Percentiles rank a stretch among this genome's conserved stretches.
Evolutionary conservation across 371 early-diverging fungal genomes (phyloP).

Genomic region (Mortierella sp.): DNA sequence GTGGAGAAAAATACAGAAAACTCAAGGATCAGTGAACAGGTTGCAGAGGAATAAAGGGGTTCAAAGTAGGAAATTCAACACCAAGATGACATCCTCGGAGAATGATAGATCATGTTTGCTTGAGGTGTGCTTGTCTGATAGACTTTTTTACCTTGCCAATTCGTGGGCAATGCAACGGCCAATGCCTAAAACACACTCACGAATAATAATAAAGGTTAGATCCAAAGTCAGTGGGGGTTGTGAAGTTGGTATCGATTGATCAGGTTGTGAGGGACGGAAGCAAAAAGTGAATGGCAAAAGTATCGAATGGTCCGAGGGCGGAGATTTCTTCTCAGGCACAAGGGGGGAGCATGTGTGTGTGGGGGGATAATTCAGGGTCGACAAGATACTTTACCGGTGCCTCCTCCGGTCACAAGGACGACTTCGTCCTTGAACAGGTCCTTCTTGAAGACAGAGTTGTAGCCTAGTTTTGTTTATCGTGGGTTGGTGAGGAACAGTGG

Average conservation of each 20-base stretch:
- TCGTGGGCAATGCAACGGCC: conserved; percentile 66
- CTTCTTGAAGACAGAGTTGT: conserved; percentile 55
- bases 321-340: neutral
- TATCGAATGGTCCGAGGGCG: neutral
- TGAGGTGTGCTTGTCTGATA: no score
- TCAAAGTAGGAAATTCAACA: no score
- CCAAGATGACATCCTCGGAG: neutral
- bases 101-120: neutral
- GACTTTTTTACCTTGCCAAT: conserved; percentile 48
- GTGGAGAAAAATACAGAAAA: neutral
- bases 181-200: conserved; percentile 46
- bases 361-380: neutral
- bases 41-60: neutral
- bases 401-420: conserved; percentile 59
- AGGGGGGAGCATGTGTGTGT: neutral
- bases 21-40: neutral
- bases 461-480: conserved; percentile 17
- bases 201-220: neutral
- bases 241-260: neutral
- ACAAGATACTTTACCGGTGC: conserved; percentile 51
- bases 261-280: neutral
- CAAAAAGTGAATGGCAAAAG: neutral
- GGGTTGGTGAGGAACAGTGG: neutral
- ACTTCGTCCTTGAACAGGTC: conserved; percentile 59
- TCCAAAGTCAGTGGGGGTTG: neutral